Conservation (phyloP, 495 filamentous ascomycete species). For the Xylaria cubensis region DNA sequence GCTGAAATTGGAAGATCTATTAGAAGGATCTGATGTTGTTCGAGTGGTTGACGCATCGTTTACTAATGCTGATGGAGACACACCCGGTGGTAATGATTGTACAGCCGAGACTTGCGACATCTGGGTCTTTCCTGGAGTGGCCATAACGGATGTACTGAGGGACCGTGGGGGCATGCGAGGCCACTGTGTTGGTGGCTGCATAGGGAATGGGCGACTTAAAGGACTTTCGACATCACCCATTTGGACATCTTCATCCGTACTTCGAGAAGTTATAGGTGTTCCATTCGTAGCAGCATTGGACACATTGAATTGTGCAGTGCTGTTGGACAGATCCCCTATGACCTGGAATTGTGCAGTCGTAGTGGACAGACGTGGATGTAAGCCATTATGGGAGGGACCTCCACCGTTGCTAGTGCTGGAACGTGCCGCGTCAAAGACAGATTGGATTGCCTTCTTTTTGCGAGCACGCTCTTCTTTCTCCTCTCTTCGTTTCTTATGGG, state of each 20-base stretch:
- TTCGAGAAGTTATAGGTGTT: slow-evolving; percentile 63
- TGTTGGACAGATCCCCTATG: slow-evolving; percentile 56
- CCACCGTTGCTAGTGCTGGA: slow-evolving; percentile 43
- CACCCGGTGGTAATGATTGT: slow-evolving; percentile 76
- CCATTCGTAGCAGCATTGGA: slow-evolving; percentile 68
- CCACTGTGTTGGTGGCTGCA: slow-evolving; percentile 45
- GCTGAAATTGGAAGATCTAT: slow-evolving; percentile 59
- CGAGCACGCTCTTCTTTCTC: slow-evolving; percentile 66
- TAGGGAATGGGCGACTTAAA: slow-evolving; percentile 40
- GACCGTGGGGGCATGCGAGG: slow-evolving; percentile 35
- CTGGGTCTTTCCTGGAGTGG: slow-evolving; percentile 50
- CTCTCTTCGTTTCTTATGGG: slow-evolving; percentile 74
- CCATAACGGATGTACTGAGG: slow-evolving; percentile 40
- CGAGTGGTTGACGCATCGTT: slow-evolving; percentile 93
- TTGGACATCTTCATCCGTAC: slow-evolving; percentile 56
- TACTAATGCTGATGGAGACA: slow-evolving; percentile 74
- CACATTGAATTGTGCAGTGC: slow-evolving; percentile 59
- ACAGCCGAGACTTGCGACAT: slow-evolving; percentile 73
- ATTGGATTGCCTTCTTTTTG: slow-evolving; percentile 58
- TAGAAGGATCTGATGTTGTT: slow-evolving; percentile 73
- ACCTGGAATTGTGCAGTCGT: slow-evolving; percentile 55
- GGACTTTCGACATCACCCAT: slow-evolving; percentile 67
- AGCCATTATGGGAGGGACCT: slow-evolving; percentile 42
- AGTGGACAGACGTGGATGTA: slow-evolving; percentile 62
- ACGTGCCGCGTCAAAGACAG: slow-evolving; percentile 46